These are phyloP conservation scores for Pythium chondricola DNA, from an alignment of 352 stramenopile species.

Conservation along the genomic window DNA sequence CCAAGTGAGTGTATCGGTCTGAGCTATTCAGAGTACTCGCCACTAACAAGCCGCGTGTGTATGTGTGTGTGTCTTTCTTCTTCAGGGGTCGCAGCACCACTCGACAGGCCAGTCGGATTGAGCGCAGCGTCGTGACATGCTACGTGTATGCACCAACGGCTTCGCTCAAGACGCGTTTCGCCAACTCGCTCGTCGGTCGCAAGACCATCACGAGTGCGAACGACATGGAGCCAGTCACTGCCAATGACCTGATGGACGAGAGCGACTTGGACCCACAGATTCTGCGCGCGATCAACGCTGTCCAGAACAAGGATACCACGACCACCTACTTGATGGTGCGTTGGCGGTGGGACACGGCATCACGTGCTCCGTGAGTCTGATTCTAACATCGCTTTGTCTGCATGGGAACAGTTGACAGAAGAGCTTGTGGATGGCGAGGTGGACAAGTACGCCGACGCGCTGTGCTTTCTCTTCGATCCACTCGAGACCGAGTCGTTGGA, in stretches of 20 bases:
- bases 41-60: neutral
- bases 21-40: no score
- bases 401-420: slow-evolving; percentile 70
- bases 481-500: slow-evolving; percentile 34
- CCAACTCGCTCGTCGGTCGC: slow-evolving; percentile 41
- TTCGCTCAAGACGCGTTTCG: slow-evolving; percentile 48
- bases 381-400: no score
- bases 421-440: slow-evolving; percentile 54
- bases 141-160: slow-evolving; percentile 48
- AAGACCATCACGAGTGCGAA: slow-evolving; percentile 13
- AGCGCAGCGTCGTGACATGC: slow-evolving; percentile 67
- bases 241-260: slow-evolving; percentile 1
- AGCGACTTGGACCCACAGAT: slow-evolving; percentile 25
- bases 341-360: no score
- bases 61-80: neutral
- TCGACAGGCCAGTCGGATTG: slow-evolving; percentile 45
- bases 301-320: slow-evolving; percentile 38
- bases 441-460: slow-evolving; percentile 61
- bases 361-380: no score
- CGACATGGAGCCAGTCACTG: slow-evolving; percentile 2
- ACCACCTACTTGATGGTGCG: slow-evolving; percentile 67
- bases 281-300: slow-evolving; percentile 47
- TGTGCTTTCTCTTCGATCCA: slow-evolving; percentile 66
- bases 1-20: slow-evolving; percentile 34
- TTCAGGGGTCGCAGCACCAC: slow-evolving; percentile 46